Percentiles rank a stretch among this genome's conserved stretches.
Evolutionary conservation across 352 stramenopile species (phyloP).

Genomic region (Globisporangium echinulatum): DNA sequence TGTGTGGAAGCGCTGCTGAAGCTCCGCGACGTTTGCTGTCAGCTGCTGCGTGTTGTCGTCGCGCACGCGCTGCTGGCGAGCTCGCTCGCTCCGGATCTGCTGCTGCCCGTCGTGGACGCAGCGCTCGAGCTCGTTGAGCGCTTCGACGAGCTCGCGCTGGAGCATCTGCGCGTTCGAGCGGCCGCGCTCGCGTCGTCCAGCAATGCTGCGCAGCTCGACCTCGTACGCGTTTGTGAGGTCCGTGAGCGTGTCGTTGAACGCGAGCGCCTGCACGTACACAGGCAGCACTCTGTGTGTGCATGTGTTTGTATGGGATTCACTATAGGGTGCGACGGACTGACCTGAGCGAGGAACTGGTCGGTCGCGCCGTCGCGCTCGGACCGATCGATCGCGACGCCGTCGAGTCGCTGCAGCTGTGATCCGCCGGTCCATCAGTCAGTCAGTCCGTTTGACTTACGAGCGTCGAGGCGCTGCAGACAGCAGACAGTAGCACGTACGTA

Average conservation of each 20-base stretch:
- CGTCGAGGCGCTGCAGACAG: background rate
- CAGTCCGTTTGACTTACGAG: background rate
- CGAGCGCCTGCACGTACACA: constrained; percentile 23
- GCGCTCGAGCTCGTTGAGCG: constrained; percentile 50
- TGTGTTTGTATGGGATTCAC: no score
- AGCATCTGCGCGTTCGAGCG: constrained; percentile 50
- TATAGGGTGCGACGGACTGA: background rate
- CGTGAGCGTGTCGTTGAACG: constrained; percentile 62
- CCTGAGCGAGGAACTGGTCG: constrained; percentile 47
- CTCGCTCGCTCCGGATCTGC: constrained; percentile 40
- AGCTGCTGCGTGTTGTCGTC: constrained; percentile 34
- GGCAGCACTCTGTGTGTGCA: no score
- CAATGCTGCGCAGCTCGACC: constrained; percentile 42
- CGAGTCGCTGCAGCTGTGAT: constrained; percentile 35
- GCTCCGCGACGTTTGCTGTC: constrained; percentile 23
- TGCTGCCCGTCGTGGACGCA: constrained; percentile 32
- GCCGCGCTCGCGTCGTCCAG: constrained; percentile 29
- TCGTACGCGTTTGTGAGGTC: constrained; percentile 48
- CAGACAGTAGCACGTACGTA: constrained; percentile 12
- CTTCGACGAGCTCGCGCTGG: constrained; percentile 52
- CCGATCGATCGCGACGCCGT: constrained; percentile 31
- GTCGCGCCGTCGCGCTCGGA: constrained; percentile 31
- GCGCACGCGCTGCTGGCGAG: constrained; percentile 31
- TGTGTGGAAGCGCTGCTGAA: constrained; percentile 22
- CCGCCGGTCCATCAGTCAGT: background rate